Conservation (phyloP, 2,329 filamentous ascomycete species). For the Fusarium kyushuense region DNA sequence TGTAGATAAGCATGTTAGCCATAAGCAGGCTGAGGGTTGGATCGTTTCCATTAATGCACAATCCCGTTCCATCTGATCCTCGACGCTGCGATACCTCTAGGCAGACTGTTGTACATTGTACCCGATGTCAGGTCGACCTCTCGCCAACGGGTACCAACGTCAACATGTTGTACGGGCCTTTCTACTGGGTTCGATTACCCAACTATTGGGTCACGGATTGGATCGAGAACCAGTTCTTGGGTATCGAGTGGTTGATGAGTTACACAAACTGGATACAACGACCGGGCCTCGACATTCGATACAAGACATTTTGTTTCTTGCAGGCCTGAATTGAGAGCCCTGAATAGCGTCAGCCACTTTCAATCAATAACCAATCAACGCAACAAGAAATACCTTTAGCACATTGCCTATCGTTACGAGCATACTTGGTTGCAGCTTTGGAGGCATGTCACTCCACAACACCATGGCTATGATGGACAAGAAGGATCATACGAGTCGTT, state of each 20-base stretch:
- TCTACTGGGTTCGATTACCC: background rate
- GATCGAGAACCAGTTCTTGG: background rate
- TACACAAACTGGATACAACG: constrained; percentile 34
- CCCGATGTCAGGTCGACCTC: constrained; percentile 13
- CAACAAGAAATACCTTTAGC: background rate
- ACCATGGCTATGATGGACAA: constrained; percentile 19
- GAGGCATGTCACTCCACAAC: constrained; percentile 32
- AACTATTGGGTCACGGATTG: background rate
- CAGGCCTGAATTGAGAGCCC: constrained; percentile 26
- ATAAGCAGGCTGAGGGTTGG: constrained; percentile 23
- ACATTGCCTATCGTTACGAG: constrained; percentile 18
- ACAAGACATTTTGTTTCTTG: constrained; percentile 23
- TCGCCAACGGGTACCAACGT: constrained; percentile 11
- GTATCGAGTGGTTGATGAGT: constrained; percentile 10
- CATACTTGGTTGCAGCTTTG: constrained; percentile 39
- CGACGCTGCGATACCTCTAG: constrained; percentile 15
- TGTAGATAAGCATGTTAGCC: constrained; percentile 5
- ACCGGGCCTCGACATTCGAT: constrained; percentile 5
- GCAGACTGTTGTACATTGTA: constrained; percentile 3
- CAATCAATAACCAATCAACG: constrained; percentile 21
- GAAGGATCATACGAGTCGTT: constrained; percentile 15
- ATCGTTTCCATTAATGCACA: constrained; percentile 27
- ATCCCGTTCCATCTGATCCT: constrained; percentile 21
- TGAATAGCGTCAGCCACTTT: constrained; percentile 28
- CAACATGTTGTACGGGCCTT: constrained; percentile 11